These are phyloP conservation scores for Lipomyces yarrowii DNA, from an alignment of 1,139 yeast species.

Conservation along the genomic window DNA sequence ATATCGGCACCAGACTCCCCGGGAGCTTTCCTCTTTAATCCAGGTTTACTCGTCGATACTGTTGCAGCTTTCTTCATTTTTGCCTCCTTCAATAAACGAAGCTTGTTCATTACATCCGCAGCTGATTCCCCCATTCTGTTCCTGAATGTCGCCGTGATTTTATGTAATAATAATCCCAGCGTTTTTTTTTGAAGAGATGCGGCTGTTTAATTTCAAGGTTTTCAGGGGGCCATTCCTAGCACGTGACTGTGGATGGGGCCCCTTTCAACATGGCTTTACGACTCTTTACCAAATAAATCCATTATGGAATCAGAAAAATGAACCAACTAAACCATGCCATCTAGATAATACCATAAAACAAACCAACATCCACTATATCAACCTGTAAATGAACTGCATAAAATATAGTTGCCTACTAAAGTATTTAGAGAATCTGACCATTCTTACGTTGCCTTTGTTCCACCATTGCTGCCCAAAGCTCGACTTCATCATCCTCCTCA, in stretches of 20 bases:
- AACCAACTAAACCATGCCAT: background rate
- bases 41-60: background rate
- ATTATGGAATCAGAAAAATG: background rate
- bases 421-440: background rate
- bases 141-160: background rate
- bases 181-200: too few species aligned
- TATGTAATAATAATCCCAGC: background rate
- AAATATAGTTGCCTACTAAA: background rate
- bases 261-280: too few species aligned
- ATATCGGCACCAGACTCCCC: constrained; percentile 12
- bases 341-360: background rate
- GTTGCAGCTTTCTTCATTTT: constrained; percentile 4
- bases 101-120: constrained; percentile 23
- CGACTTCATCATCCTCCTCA: constrained; percentile 68
- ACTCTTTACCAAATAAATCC: too few species aligned
- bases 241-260: too few species aligned
- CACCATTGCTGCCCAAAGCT: background rate
- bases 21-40: background rate
- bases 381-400: background rate
- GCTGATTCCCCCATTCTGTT: constrained; percentile 23
- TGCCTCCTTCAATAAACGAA: constrained; percentile 18
- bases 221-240: background rate
- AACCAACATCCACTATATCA: background rate
- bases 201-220: background rate
- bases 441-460: background rate